Evolutionary conservation across 108 stramenopile species (phyloP).

Genomic region (Skeletonema menzelii): DNA sequence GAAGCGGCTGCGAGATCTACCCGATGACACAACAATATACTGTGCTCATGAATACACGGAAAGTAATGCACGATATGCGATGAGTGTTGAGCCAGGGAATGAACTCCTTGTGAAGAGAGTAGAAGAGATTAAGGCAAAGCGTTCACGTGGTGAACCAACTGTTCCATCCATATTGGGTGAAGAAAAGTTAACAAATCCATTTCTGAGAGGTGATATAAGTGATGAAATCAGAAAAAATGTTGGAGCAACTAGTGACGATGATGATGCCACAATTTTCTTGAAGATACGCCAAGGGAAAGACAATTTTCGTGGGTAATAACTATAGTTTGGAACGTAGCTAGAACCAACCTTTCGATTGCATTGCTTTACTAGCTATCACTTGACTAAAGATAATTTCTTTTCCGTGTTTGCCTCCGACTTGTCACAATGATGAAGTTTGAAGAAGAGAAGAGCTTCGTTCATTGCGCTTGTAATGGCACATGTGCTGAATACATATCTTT

Average conservation of each 20-base stretch:
- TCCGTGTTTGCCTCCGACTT: constrained; percentile 55
- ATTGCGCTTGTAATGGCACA: constrained; percentile 71
- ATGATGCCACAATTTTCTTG: constrained; percentile 57
- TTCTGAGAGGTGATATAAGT: constrained; percentile 76
- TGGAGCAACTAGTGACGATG: constrained; percentile 50
- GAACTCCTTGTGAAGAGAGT: constrained; percentile 51
- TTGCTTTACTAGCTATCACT: background rate
- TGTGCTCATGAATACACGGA: constrained; percentile 89
- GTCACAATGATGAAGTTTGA: constrained; percentile 79
- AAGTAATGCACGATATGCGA: constrained; percentile 76
- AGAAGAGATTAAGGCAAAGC: constrained; percentile 51
- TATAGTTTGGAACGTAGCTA: background rate
- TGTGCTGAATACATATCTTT: constrained; percentile 66
- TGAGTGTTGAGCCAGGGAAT: constrained; percentile 81
- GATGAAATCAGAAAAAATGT: constrained; percentile 67
- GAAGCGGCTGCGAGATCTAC: constrained; percentile 60
- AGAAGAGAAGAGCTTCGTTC: constrained; percentile 78
- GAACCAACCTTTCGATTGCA: no score
- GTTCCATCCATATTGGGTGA: constrained; percentile 70
- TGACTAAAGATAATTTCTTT: constrained; percentile 13
- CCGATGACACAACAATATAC: constrained; percentile 78
- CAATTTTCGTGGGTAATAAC: constrained; percentile 46
- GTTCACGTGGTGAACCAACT: constrained; percentile 67
- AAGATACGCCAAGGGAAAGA: constrained; percentile 75
- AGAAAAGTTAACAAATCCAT: constrained; percentile 83